Conservation (phyloP, 495 filamentous ascomycete genomes). For the Pyronema domesticum region DNA sequence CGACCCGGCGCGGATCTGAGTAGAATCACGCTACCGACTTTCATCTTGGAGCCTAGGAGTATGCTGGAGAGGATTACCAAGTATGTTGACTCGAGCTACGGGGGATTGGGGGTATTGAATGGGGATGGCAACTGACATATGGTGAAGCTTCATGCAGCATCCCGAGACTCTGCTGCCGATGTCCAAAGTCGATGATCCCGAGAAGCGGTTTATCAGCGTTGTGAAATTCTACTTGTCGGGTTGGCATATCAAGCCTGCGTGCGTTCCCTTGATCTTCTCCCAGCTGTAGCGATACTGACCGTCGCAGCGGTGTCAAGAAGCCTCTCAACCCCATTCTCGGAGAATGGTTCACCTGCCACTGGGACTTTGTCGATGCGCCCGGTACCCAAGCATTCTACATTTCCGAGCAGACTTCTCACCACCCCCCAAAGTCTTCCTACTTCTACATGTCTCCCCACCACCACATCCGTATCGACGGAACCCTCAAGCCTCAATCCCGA, state of each 20-base stretch:
- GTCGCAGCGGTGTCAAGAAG: conserved; percentile 81
- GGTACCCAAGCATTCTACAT: conserved; percentile 82
- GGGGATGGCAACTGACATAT: background rate
- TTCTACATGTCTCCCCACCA: conserved; percentile 97
- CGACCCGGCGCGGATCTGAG: conserved; percentile 89
- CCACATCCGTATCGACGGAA: conserved; percentile 86
- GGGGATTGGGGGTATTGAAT: background rate
- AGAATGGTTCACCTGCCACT: conserved; percentile 87
- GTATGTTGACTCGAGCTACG: conserved; percentile 32
- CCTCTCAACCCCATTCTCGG: conserved; percentile 93
- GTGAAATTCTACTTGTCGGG: conserved; percentile 96
- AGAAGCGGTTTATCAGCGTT: conserved; percentile 79
- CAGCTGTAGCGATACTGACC: conserved; percentile 13
- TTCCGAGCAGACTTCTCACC: conserved; percentile 91
- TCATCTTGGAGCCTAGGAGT: conserved; percentile 90
- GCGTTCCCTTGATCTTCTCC: conserved; percentile 24
- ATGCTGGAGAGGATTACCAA: conserved; percentile 99
- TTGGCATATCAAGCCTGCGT: conserved; percentile 98
- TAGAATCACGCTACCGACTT: conserved; percentile 85
- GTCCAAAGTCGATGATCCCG: conserved; percentile 70
- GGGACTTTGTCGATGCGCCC: conserved; percentile 66
- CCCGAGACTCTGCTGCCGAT: conserved; percentile 88
- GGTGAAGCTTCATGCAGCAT: conserved; percentile 81
- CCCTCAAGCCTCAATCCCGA: conserved; percentile 85
- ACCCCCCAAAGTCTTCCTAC: conserved; percentile 96